These are phyloP conservation scores for Bryum argenteum DNA, from an alignment of 225 moss, liverwort and hornwort species.

Conservation along the genomic window DNA sequence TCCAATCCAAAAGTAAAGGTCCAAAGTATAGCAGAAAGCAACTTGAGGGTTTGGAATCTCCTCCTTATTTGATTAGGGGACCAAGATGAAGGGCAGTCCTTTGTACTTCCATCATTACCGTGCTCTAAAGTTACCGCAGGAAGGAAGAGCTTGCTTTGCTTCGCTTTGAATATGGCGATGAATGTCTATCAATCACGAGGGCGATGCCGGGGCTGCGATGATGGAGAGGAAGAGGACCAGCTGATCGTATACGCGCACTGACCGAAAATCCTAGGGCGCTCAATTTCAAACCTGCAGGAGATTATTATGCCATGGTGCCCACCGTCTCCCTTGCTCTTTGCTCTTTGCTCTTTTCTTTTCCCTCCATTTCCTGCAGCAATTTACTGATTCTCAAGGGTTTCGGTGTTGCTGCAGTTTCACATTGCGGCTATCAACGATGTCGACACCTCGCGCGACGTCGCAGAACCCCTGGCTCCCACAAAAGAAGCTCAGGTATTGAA, in stretches of 20 bases:
- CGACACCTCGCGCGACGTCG: constrained; percentile 57
- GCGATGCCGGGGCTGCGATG: constrained; percentile 11
- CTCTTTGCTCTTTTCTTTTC: neutral
- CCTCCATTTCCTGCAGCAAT: neutral
- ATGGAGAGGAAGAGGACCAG: neutral
- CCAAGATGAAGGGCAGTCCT: too few relatives aligned
- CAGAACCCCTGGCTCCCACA: constrained; percentile 65
- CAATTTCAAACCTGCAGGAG: constrained; percentile 28
- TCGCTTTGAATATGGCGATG: constrained; percentile 22
- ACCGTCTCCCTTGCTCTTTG: neutral
- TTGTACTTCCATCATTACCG: neutral
- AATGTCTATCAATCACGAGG: constrained; percentile 7
- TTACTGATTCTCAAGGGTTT: constrained; percentile 38
- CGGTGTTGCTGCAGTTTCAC: constrained; percentile 51
- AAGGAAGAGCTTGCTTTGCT: too few relatives aligned
- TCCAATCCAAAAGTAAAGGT: too few relatives aligned
- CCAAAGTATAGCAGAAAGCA: too few relatives aligned
- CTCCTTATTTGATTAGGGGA: too few relatives aligned
- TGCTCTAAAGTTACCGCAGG: constrained; percentile 15
- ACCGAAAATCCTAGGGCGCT: constrained; percentile 23
- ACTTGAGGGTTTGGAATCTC: too few relatives aligned
- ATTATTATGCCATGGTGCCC: constrained; percentile 45
- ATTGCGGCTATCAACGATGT: constrained; percentile 78
- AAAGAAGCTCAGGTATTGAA: constrained; percentile 69
- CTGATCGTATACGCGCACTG: neutral